These are phyloP conservation scores for Phlyctochytrium bullatum DNA, from an alignment of 192 early-diverging fungal species.

Conservation along the genomic window DNA sequence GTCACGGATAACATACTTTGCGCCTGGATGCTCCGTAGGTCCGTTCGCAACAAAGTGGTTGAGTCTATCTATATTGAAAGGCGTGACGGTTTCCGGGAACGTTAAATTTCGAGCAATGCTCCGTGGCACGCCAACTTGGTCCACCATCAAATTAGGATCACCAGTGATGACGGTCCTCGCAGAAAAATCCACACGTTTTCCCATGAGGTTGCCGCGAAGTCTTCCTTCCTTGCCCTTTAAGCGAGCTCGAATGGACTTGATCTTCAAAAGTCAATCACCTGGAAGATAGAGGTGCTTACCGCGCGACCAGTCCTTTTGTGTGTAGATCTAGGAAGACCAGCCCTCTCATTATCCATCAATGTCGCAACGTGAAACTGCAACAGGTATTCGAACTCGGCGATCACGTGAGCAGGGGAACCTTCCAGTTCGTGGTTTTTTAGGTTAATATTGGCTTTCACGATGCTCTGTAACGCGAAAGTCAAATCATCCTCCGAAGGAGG, in stretches of 20 bases:
- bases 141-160: slow-evolving; percentile 95
- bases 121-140: slow-evolving; percentile 97
- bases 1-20: slow-evolving; percentile 94
- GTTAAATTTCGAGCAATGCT: slow-evolving; percentile 96
- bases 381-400: slow-evolving; percentile 82
- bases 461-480: slow-evolving; percentile 90
- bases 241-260: slow-evolving; percentile 93
- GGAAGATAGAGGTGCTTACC: slow-evolving; percentile 40
- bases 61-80: slow-evolving; percentile 89
- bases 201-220: slow-evolving; percentile 98
- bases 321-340: slow-evolving; percentile 83
- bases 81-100: slow-evolving; percentile 95
- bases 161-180: slow-evolving; percentile 99
- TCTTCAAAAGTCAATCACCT: slow-evolving; percentile 24
- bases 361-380: slow-evolving; percentile 95
- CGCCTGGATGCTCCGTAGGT: slow-evolving; percentile 90
- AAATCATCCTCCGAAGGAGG: slow-evolving; percentile 92
- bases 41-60: slow-evolving; percentile 88
- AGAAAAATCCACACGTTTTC: slow-evolving; percentile 99
- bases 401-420: slow-evolving; percentile 83
- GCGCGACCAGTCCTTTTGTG: slow-evolving; percentile 90
- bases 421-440: slow-evolving; percentile 78
- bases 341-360: slow-evolving; percentile 96
- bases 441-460: slow-evolving; percentile 88
- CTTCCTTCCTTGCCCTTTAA: slow-evolving; percentile 99